Conservation (phyloP, 345 rosid species). For the Corchorus olitorius region DNA sequence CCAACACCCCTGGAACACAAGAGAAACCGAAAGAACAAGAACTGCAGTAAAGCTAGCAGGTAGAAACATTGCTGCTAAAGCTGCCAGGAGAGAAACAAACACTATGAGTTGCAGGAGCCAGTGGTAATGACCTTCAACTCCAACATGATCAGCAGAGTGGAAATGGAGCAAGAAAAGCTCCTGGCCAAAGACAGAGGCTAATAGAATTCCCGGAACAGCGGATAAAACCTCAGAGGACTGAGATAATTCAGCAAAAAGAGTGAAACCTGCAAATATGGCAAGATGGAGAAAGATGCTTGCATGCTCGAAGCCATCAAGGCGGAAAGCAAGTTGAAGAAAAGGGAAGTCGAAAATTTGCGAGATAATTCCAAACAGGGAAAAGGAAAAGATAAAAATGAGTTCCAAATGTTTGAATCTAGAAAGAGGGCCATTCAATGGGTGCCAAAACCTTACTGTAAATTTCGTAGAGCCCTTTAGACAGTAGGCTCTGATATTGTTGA, state of each 20-base stretch:
- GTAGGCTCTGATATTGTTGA: slow-evolving; percentile 61
- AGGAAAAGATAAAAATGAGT: slow-evolving; percentile 50
- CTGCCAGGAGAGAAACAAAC: slow-evolving; percentile 54
- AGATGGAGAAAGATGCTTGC: slow-evolving; percentile 89
- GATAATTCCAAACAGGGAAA: slow-evolving; percentile 61
- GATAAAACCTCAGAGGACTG: slow-evolving; percentile 47
- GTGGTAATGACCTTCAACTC: slow-evolving; percentile 91
- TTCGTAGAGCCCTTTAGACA: slow-evolving; percentile 54
- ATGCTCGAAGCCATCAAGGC: slow-evolving; percentile 75
- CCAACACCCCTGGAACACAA: slow-evolving; percentile 84
- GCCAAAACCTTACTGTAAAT: slow-evolving; percentile 57
- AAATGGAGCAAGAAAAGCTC: slow-evolving; percentile 86
- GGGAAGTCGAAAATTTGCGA: slow-evolving; percentile 65
- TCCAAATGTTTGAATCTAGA: slow-evolving; percentile 56
- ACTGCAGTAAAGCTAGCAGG: slow-evolving; percentile 60
- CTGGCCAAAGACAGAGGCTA: slow-evolving; percentile 68
- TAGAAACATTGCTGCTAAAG: slow-evolving; percentile 47
- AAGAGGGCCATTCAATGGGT: slow-evolving; percentile 45
- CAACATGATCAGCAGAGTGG: slow-evolving; percentile 82
- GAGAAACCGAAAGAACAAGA: slow-evolving; percentile 61
- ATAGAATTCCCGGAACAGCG: slow-evolving; percentile 57
- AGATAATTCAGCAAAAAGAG: slow-evolving; percentile 59
- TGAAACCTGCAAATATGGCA: slow-evolving; percentile 63
- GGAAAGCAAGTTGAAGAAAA: slow-evolving; percentile 44
- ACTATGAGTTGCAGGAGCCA: slow-evolving; percentile 85